A percentile compares a stretch with the other conserved stretches of the same genome.
Evolutionary conservation across 257 asterid species (phyloP).

Genomic region (Parsonsia alboflavescens): DNA sequence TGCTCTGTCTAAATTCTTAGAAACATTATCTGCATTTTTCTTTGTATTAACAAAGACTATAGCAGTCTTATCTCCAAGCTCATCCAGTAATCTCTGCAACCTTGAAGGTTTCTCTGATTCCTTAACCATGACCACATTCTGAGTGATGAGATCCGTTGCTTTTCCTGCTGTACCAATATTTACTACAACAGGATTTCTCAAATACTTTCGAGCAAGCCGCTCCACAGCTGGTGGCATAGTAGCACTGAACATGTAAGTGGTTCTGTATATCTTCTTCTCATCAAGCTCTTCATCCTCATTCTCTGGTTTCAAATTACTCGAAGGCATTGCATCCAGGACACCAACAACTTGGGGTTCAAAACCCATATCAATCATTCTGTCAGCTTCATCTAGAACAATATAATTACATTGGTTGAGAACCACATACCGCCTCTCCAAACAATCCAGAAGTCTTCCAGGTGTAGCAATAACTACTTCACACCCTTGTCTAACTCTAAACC

Average conservation of each 20-base stretch:
- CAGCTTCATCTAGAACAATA: constrained; percentile 37
- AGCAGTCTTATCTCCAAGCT: constrained; percentile 33
- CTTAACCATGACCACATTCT: constrained; percentile 26
- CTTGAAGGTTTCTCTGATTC: constrained; percentile 25
- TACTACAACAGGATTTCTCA: constrained; percentile 29
- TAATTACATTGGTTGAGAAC: constrained; percentile 34
- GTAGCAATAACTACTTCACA: constrained; percentile 36
- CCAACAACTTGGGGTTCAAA: constrained; percentile 30
- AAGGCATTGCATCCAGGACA: constrained; percentile 31
- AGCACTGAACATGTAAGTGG: constrained; percentile 31
- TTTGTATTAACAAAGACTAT: constrained; percentile 27
- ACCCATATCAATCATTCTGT: constrained; percentile 33
- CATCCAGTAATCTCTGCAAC: constrained; percentile 25
- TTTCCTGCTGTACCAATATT: constrained; percentile 29
- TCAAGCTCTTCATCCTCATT: constrained; percentile 30
- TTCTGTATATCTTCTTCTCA: constrained; percentile 27
- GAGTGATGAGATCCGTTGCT: constrained; percentile 29
- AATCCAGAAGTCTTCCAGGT: constrained; percentile 32
- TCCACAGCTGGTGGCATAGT: constrained; percentile 34
- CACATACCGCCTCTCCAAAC: constrained; percentile 29
- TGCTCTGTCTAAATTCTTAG: constrained; percentile 21
- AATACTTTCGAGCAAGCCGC: constrained; percentile 29
- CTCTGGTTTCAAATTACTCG: constrained; percentile 31
- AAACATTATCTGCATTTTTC: constrained; percentile 22
- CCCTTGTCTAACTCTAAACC: constrained; percentile 32